Percentiles rank a stretch among this genome's conserved stretches.
Conservation (phyloP, 1,284 basidiomycete species). For the Calocybe gambosa region DNA sequence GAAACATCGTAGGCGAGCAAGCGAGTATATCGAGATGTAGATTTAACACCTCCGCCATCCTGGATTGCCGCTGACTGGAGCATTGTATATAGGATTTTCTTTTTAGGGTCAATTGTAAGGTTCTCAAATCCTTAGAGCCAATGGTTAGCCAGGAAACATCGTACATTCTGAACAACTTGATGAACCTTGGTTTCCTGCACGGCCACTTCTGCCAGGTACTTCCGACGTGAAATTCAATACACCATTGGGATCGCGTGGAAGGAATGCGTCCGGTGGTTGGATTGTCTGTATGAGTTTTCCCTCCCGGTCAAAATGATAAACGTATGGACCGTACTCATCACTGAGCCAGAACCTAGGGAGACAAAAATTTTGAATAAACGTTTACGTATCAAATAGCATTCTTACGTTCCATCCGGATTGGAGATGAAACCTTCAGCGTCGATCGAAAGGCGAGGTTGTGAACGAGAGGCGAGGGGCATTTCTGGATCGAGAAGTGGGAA, state of each 20-base stretch:
- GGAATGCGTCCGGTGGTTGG: slow-evolving; percentile 50
- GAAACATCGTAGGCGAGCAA: slow-evolving; percentile 52
- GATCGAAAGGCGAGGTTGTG: slow-evolving; percentile 43
- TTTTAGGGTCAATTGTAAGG: slow-evolving; percentile 47
- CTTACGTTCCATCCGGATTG: slow-evolving; percentile 53
- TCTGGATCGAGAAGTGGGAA: slow-evolving; percentile 30
- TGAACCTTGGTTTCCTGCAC: slow-evolving; percentile 31
- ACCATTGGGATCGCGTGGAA: slow-evolving; percentile 34
- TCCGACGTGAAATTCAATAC: slow-evolving; percentile 51
- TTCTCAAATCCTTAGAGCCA: slow-evolving; percentile 50
- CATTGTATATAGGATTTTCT: slow-evolving; percentile 50
- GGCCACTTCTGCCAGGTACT: slow-evolving; percentile 44
- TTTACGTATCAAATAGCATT: background rate
- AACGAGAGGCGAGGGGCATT: slow-evolving; percentile 42
- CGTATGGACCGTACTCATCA: slow-evolving; percentile 69
- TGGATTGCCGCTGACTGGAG: slow-evolving; percentile 62
- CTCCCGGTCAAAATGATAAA: slow-evolving; percentile 45
- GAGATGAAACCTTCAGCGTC: slow-evolving; percentile 60
- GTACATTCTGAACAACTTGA: background rate
- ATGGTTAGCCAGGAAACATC: background rate
- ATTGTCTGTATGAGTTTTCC: slow-evolving; percentile 49
- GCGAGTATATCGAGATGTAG: slow-evolving; percentile 46
- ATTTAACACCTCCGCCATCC: slow-evolving; percentile 48
- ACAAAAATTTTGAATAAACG: background rate
- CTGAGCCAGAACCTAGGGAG: slow-evolving; percentile 45